Evolutionary conservation across 2,329 filamentous ascomycete species (phyloP).

Genomic region (Onygenales sp.): DNA sequence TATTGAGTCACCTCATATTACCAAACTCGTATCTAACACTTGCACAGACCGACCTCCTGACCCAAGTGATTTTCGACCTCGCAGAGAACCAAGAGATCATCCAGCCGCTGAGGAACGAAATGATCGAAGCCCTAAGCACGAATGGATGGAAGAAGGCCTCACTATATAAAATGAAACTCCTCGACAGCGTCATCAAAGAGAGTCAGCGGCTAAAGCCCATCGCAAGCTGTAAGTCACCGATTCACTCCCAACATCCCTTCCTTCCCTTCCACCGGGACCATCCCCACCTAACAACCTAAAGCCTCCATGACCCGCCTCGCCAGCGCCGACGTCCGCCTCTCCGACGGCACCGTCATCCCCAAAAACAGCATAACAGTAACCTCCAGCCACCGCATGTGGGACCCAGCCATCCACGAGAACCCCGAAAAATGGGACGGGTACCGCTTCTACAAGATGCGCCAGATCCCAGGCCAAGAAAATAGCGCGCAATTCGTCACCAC

Average conservation of each 20-base stretch:
- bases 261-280: not conserved
- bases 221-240: conserved; percentile 19
- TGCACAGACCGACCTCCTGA: conserved; percentile 21
- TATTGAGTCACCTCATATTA: not conserved
- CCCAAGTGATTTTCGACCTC: conserved; percentile 46
- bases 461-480: conserved; percentile 21
- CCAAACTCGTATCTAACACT: not conserved
- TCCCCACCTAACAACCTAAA: not conserved
- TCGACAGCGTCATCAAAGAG: conserved; percentile 29
- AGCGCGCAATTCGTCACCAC: conserved; percentile 22
- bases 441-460: conserved; percentile 24
- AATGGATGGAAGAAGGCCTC: conserved; percentile 26
- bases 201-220: conserved; percentile 21
- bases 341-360: conserved; percentile 22
- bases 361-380: conserved; percentile 18
- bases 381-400: conserved; percentile 18
- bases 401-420: conserved; percentile 19
- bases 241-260: not conserved
- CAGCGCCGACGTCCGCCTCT: conserved; percentile 15
- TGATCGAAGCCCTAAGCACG: conserved; percentile 29
- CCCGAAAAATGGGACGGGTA: conserved; percentile 24
- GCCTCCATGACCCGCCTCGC: conserved; percentile 16
- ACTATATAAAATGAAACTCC: conserved; percentile 23
- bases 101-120: conserved; percentile 44
- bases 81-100: conserved; percentile 42